These are phyloP conservation scores for Friedmanniomyces simplex DNA, from an alignment of 495 filamentous ascomycete species.

Conservation along the genomic window DNA sequence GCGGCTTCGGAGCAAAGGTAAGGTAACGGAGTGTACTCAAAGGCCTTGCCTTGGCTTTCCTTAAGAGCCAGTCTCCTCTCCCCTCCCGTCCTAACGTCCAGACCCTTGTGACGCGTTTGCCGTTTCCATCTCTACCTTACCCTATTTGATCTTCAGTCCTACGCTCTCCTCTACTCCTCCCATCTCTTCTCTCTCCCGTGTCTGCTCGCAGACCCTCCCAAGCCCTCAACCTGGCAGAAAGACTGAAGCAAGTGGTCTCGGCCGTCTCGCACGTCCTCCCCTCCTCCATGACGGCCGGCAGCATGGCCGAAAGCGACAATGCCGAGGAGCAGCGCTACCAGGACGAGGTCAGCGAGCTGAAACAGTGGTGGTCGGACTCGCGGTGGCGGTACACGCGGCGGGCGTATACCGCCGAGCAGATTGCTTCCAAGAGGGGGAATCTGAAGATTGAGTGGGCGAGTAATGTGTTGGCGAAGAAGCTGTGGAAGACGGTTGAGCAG, in stretches of 20 bases:
- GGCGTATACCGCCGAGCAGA: slow-evolving; percentile 92
- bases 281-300: not conserved
- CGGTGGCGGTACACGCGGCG: slow-evolving; percentile 89
- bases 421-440: slow-evolving; percentile 86
- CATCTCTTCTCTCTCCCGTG: not conserved
- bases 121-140: not conserved
- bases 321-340: slow-evolving; percentile 69
- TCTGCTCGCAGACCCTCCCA: not conserved
- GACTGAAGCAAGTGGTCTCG: slow-evolving; percentile 16
- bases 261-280: slow-evolving; percentile 16
- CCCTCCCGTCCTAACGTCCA: no score
- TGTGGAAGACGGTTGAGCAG: slow-evolving; percentile 79
- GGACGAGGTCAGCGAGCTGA: slow-evolving; percentile 73
- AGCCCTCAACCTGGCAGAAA: slow-evolving; percentile 17
- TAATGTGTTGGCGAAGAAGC: slow-evolving; percentile 80
- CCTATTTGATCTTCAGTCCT: not conserved
- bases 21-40: not conserved
- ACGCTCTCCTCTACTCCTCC: not conserved
- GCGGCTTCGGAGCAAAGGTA: not conserved
- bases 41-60: not conserved
- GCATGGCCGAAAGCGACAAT: slow-evolving; percentile 28
- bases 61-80: not conserved
- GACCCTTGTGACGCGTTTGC: no score
- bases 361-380: slow-evolving; percentile 88
- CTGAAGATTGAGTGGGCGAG: slow-evolving; percentile 87